Conservation (phyloP, 2,329 filamentous ascomycete species). For the Trichoderma brevicompactum region DNA sequence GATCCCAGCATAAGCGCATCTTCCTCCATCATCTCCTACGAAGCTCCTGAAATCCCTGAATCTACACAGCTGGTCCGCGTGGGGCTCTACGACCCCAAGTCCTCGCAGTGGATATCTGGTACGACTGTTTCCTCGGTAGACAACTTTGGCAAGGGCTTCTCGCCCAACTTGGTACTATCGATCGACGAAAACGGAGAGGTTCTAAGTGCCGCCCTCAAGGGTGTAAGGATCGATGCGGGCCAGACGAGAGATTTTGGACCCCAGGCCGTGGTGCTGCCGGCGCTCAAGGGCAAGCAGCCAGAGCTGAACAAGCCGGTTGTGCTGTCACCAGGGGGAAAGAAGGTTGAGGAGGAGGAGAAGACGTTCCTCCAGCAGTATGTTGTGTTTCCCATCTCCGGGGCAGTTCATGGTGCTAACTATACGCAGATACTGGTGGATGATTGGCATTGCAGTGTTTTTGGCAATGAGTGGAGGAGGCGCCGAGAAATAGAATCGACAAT, state of each 20-base stretch:
- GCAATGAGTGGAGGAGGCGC: slow-evolving; percentile 55
- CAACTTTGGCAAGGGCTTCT: slow-evolving; percentile 66
- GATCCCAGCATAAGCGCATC: slow-evolving; percentile 50
- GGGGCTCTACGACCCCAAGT: slow-evolving; percentile 58
- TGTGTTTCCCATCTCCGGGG: background rate
- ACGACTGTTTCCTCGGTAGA: slow-evolving; percentile 59
- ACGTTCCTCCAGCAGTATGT: slow-evolving; percentile 69
- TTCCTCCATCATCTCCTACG: slow-evolving; percentile 57
- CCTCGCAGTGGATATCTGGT: slow-evolving; percentile 56
- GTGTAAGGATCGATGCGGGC: slow-evolving; percentile 65
- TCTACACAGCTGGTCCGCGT: slow-evolving; percentile 57
- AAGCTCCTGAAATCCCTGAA: slow-evolving; percentile 58
- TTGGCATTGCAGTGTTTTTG: slow-evolving; percentile 59
- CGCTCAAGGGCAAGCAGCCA: slow-evolving; percentile 57
- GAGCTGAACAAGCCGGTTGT: slow-evolving; percentile 68
- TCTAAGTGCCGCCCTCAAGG: slow-evolving; percentile 57
- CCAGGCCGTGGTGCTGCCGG: slow-evolving; percentile 56
- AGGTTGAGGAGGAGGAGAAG: slow-evolving; percentile 63
- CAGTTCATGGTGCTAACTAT: slow-evolving; percentile 41
- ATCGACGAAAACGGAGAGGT: slow-evolving; percentile 52
- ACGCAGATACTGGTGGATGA: slow-evolving; percentile 68
- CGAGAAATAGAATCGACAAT: slow-evolving; percentile 50
- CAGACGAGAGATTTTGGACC: slow-evolving; percentile 68
- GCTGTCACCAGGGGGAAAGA: slow-evolving; percentile 62
- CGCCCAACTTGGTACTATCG: slow-evolving; percentile 59